phyloP scores from a whole-genome alignment of 495 filamentous ascomycete species.

The Neurospora discreta region DNA sequence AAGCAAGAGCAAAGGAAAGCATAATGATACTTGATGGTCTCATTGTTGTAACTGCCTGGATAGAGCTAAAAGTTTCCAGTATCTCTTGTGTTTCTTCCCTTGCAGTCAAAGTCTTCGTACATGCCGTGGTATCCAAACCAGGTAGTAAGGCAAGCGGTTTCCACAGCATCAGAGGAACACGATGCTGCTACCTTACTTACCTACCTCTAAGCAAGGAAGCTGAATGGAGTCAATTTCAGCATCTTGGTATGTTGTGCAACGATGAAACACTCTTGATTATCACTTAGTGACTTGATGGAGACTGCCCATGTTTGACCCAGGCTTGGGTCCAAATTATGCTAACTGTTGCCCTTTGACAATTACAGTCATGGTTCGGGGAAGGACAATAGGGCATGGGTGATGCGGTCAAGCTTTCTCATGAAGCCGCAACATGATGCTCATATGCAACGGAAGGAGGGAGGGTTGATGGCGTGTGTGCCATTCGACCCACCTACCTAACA shows the following conservation, averaged over 20 bases:
- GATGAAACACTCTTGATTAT: neutral
- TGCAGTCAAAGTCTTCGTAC: neutral
- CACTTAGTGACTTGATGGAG: neutral
- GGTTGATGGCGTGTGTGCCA: neutral
- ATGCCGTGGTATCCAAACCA: neutral
- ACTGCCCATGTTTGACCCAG: neutral
- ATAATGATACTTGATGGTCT: neutral
- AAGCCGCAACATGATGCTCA: neutral
- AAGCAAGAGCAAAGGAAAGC: neutral
- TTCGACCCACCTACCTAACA: neutral
- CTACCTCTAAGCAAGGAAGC: neutral
- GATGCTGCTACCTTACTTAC: too few species aligned
- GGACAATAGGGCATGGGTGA: neutral
- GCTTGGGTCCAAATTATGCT: neutral
- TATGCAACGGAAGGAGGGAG: neutral
- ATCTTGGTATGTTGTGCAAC: neutral
- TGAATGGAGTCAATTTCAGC: neutral
- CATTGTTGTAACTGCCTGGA: neutral
- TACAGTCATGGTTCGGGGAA: neutral
- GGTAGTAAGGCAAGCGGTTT: neutral
- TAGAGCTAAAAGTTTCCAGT: neutral
- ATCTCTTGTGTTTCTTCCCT: neutral
- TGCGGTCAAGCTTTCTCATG: neutral
- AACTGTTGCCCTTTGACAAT: neutral
- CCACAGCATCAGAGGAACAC: neutral